A percentile compares a stretch with the other conserved stretches of the same genome.
These are phyloP conservation scores for Picea sitchensis DNA, from an alignment of 75 land plant genomes.

Conservation along the genomic window DNA sequence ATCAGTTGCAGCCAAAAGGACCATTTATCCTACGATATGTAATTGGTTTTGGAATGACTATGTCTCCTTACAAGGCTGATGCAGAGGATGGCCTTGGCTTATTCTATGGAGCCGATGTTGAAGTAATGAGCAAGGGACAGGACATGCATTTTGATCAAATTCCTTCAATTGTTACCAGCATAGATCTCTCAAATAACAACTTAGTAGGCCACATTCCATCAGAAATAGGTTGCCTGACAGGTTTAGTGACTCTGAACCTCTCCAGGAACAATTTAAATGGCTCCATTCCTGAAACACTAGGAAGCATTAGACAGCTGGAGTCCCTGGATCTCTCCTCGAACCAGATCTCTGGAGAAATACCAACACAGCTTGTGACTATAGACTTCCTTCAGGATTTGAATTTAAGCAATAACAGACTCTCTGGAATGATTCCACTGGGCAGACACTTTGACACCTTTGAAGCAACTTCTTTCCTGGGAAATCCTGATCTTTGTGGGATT, in stretches of 20 bases:
- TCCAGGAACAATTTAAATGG: conserved; percentile 25
- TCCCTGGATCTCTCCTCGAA: conserved; percentile 36
- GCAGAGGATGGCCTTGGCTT: conserved; percentile 16
- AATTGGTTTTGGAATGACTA: conserved; percentile 1
- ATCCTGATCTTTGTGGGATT: conserved; percentile 22
- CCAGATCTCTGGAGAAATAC: conserved; percentile 22
- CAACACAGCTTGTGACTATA: not conserved
- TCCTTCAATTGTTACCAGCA: not conserved
- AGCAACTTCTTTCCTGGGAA: conserved; percentile 17
- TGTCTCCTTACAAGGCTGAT: not conserved
- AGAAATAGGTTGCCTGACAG: conserved; percentile 19
- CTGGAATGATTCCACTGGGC: conserved; percentile 24
- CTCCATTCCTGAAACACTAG: conserved; percentile 20
- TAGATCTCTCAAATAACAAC: conserved; percentile 29
- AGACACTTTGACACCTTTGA: conserved; percentile 13
- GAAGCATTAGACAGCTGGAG: conserved; percentile 20
- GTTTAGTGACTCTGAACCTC: conserved; percentile 17
- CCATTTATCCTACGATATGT: not conserved
- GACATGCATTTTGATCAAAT: conserved; percentile 13
- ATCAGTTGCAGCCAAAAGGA: not conserved
- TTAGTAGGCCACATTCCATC: conserved; percentile 35
- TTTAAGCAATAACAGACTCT: conserved; percentile 24
- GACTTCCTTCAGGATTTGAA: conserved; percentile 15
- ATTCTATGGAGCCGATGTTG: conserved; percentile 7
- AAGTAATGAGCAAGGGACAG: conserved; percentile 10